A percentile compares a stretch with the other conserved stretches of the same genome.
phyloP scores from a whole-genome alignment of 2,329 filamentous ascomycete genomes.

The Colletotrichum sp. region DNA sequence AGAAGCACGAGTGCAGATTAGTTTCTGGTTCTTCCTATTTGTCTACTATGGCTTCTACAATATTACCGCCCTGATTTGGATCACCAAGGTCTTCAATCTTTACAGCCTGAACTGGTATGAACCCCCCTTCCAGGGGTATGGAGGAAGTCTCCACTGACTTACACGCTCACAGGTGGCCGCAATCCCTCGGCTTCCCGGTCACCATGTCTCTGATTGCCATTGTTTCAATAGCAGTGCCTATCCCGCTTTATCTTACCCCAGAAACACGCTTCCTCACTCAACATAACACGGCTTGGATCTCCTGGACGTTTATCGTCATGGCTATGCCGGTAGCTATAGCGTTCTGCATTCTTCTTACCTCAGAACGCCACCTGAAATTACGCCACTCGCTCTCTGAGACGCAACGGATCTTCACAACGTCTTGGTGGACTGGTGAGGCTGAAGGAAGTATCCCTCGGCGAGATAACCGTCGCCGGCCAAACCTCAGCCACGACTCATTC shows the following conservation, averaged over 20 bases:
- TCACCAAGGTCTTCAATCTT: conserved; percentile 74
- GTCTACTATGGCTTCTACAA: conserved; percentile 76
- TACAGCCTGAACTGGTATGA: conserved; percentile 70
- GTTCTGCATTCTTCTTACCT: conserved; percentile 66
- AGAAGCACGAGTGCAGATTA: conserved; percentile 66
- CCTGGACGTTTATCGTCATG: conserved; percentile 75
- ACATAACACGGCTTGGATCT: conserved; percentile 73
- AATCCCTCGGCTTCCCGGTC: conserved; percentile 67
- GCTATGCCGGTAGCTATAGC: conserved; percentile 71
- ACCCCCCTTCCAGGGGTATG: background rate
- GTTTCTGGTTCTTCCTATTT: conserved; percentile 76
- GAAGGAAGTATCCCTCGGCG: conserved; percentile 48
- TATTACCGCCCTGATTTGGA: conserved; percentile 70
- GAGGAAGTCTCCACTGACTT: background rate
- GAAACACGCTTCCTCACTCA: conserved; percentile 57
- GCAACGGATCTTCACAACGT: conserved; percentile 69
- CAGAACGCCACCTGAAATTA: conserved; percentile 67
- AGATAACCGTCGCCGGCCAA: conserved; percentile 44
- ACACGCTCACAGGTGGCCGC: conserved; percentile 56
- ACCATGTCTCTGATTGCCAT: conserved; percentile 67
- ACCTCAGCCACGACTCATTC: conserved; percentile 39
- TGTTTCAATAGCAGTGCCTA: conserved; percentile 63
- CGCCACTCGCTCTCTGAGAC: conserved; percentile 69
- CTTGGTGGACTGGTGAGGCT: conserved; percentile 68
- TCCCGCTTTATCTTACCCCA: conserved; percentile 63